These are phyloP conservation scores for Trypanosomatidae sp. DNA, from an alignment of 208 protist genomes.

Conservation along the genomic window DNA sequence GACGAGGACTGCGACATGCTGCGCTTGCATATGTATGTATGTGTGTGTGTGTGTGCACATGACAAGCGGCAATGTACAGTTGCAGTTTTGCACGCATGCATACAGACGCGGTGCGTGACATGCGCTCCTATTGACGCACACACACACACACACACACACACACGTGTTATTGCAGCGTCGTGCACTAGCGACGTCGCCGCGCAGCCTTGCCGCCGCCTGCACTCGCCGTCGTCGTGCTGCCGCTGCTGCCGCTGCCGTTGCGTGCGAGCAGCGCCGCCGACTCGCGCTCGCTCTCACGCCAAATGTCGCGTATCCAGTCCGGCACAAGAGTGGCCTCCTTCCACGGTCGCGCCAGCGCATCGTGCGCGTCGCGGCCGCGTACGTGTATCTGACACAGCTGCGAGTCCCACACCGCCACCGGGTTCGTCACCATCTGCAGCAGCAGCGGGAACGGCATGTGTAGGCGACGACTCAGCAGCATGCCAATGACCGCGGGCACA, in stretches of 20 bases:
- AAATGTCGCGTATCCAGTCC: constrained; percentile 44
- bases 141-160: too few relatives aligned
- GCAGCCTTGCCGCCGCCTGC: too few relatives aligned
- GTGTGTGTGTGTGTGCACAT: not conserved
- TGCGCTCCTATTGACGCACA: too few relatives aligned
- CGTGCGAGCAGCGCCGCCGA: constrained; percentile 12
- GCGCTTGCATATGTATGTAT: not conserved
- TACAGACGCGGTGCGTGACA: not conserved
- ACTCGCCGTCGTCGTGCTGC: constrained; percentile 6
- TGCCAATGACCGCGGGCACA: constrained; percentile 26
- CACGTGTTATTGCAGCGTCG: not conserved
- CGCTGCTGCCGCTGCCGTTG: not conserved
- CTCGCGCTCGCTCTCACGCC: constrained; percentile 18
- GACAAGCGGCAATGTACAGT: not conserved
- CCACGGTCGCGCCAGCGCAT: constrained; percentile 57
- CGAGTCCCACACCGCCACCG: constrained; percentile 34
- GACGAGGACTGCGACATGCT: too few relatives aligned
- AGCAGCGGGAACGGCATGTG: constrained; percentile 58
- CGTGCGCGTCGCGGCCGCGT: constrained; percentile 18
- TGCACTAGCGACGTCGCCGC: constrained; percentile 5
- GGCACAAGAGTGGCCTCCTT: constrained; percentile 29
- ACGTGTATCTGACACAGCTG: constrained; percentile 64
- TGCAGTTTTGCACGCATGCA: not conserved
- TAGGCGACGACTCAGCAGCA: constrained; percentile 35
- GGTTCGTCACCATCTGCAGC: constrained; percentile 76